A percentile compares a stretch with the other conserved stretches of the same genome.
phyloP scores from a whole-genome alignment of 1,284 basidiomycete species.

The Papiliotrema fonsecae region DNA sequence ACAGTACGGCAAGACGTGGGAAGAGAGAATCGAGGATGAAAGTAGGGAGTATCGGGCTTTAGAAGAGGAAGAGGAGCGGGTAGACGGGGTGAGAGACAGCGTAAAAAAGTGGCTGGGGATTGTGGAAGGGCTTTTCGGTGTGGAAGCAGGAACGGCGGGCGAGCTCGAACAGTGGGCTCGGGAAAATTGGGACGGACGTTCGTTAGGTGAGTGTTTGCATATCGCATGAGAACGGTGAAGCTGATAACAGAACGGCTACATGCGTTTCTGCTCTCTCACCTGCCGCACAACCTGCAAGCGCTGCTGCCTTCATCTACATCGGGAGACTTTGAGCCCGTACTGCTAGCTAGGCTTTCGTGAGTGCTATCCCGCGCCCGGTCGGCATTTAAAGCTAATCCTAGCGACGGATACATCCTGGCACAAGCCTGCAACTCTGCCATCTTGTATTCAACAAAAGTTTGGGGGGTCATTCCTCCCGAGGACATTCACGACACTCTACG shows the following conservation, averaged over 20 bases:
- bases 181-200: slow-evolving; percentile 69
- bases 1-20: slow-evolving; percentile 33
- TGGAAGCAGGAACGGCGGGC: slow-evolving; percentile 3
- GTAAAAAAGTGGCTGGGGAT: slow-evolving; percentile 34
- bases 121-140: slow-evolving; percentile 33
- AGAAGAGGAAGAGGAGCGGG: slow-evolving; percentile 13
- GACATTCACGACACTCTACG: slow-evolving; percentile 43
- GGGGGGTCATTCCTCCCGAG: slow-evolving; percentile 44
- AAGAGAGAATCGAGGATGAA: slow-evolving; percentile 39
- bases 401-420: slow-evolving; percentile 43
- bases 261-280: slow-evolving; percentile 33
- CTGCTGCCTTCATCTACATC: slow-evolving; percentile 15
- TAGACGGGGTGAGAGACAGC: slow-evolving; percentile 13
- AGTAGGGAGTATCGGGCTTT: slow-evolving; percentile 25
- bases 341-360: slow-evolving; percentile 26
- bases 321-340: slow-evolving; percentile 3
- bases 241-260: slow-evolving; percentile 28
- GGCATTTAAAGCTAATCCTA: slow-evolving; percentile 3
- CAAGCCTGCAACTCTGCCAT: slow-evolving; percentile 40
- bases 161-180: slow-evolving; percentile 29
- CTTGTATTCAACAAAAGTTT: slow-evolving; percentile 29
- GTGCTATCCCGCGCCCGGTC: slow-evolving; percentile 1
- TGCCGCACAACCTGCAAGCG: slow-evolving; percentile 23
- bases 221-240: background rate
- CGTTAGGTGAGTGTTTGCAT: slow-evolving; percentile 50